phyloP scores from a whole-genome alignment of 139 green algal genomes.

The Chlorella sp. region DNA sequence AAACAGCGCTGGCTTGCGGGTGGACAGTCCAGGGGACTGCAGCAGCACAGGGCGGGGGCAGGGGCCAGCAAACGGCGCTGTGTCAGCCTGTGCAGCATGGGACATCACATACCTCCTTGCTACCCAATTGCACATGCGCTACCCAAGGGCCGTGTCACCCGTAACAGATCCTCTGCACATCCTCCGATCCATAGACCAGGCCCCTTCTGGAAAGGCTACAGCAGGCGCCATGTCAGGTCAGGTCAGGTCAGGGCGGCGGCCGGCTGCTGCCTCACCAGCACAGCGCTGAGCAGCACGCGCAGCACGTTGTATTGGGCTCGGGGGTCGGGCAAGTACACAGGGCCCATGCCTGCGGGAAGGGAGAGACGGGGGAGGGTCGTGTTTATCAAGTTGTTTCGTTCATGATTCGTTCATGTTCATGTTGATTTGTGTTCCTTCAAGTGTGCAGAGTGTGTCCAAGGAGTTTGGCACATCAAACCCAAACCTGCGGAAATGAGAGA shows the following conservation, averaged over 20 bases:
- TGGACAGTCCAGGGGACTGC: constrained; percentile 10
- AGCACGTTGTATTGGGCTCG: constrained; percentile 62
- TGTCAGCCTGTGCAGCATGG: too few relatives aligned
- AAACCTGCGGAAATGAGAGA: too few relatives aligned
- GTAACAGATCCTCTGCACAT: too few relatives aligned
- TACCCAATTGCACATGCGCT: background rate
- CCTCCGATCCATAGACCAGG: too few relatives aligned
- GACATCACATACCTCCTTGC: background rate
- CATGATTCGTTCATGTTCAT: too few relatives aligned
- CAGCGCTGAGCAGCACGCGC: constrained; percentile 58
- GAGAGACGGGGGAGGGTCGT: constrained; percentile 7
- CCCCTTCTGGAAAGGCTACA: background rate
- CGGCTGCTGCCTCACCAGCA: background rate
- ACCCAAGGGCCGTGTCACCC: background rate
- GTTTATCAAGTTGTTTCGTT: too few relatives aligned
- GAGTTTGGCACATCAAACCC: background rate
- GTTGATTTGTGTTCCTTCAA: too few relatives aligned
- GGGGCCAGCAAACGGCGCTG: too few relatives aligned
- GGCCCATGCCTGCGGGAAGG: constrained; percentile 30
- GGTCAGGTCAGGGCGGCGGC: background rate
- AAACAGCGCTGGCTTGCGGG: constrained; percentile 52
- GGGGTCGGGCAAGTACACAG: constrained; percentile 29
- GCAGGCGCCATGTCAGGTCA: background rate
- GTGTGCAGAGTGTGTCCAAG: too few relatives aligned
- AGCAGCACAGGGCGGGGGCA: too few relatives aligned